phyloP scores from a whole-genome alignment of 2,329 filamentous ascomycete species.

The Decorospora gaudefroyi region DNA sequence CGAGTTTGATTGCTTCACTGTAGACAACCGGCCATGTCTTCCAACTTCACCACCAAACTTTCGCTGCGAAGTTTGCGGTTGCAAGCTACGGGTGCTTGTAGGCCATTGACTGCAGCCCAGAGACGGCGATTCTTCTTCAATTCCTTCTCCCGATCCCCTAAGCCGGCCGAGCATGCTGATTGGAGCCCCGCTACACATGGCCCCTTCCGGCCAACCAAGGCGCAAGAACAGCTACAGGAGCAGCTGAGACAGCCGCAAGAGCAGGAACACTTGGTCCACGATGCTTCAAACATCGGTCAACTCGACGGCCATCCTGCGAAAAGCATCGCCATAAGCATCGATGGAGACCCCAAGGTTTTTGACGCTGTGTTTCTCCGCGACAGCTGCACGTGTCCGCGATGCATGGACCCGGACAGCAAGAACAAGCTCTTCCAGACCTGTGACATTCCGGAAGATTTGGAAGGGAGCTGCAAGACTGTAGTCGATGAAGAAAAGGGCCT shows the following conservation, averaged over 20 bases:
- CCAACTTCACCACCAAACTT: conserved; percentile 30
- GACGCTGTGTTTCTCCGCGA: conserved; percentile 58
- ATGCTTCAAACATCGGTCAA: conserved; percentile 19
- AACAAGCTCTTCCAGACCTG: conserved; percentile 68
- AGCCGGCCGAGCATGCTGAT: conserved; percentile 22
- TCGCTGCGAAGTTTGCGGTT: conserved; percentile 4
- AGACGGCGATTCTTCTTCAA: conserved; percentile 24
- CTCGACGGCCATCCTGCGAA: conserved; percentile 34
- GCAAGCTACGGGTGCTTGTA: background rate
- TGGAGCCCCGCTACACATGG: conserved; percentile 29
- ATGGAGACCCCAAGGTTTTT: conserved; percentile 37
- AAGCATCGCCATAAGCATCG: conserved; percentile 40
- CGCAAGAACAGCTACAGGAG: conserved; percentile 20
- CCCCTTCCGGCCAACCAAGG: conserved; percentile 27
- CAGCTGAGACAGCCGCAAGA: conserved; percentile 17
- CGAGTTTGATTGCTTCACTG: conserved; percentile 6
- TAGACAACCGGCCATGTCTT: conserved; percentile 32
- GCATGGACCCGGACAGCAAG: conserved; percentile 62
- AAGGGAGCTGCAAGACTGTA: conserved; percentile 43
- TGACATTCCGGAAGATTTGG: conserved; percentile 60
- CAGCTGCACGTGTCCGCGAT: conserved; percentile 61
- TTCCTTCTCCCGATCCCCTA: conserved; percentile 25
- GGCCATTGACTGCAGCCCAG: conserved; percentile 2
- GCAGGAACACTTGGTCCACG: conserved; percentile 12
- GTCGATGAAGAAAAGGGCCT: conserved; percentile 49